Conservation (phyloP, 306 rosid species). For the Vigna angularis region DNA sequence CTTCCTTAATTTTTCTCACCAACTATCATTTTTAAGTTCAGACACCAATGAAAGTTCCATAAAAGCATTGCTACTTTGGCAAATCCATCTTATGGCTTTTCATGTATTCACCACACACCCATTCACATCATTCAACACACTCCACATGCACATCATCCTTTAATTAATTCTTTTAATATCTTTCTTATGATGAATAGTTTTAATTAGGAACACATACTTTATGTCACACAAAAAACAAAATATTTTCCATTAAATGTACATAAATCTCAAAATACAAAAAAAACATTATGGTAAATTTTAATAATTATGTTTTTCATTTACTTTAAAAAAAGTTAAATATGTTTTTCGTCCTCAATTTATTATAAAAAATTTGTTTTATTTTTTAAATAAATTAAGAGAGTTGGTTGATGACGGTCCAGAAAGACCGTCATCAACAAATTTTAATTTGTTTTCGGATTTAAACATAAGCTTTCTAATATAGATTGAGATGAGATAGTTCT, state of each 20-base stretch:
- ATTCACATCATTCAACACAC: slow-evolving; percentile 24
- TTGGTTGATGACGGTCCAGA: too few relatives aligned
- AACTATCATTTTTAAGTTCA: slow-evolving; percentile 36
- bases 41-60: slow-evolving; percentile 53
- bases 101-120: neutral
- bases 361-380: too few relatives aligned
- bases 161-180: neutral
- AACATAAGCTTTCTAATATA: too few relatives aligned
- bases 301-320: too few relatives aligned
- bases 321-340: too few relatives aligned
- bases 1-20: slow-evolving; percentile 44
- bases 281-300: too few relatives aligned
- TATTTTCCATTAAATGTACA: neutral
- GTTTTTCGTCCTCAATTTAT: too few relatives aligned
- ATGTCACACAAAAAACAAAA: too few relatives aligned
- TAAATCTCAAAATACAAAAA: neutral
- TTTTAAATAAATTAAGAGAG: too few relatives aligned
- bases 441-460: too few relatives aligned
- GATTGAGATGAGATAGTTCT: too few relatives aligned
- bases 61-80: slow-evolving; percentile 51
- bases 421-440: too few relatives aligned
- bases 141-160: neutral
- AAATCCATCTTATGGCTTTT: slow-evolving; percentile 48
- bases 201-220: neutral
- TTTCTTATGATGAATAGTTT: neutral